phyloP scores from a whole-genome alignment of 1,284 basidiomycete genomes.

The Heterobasidion occidentale region DNA sequence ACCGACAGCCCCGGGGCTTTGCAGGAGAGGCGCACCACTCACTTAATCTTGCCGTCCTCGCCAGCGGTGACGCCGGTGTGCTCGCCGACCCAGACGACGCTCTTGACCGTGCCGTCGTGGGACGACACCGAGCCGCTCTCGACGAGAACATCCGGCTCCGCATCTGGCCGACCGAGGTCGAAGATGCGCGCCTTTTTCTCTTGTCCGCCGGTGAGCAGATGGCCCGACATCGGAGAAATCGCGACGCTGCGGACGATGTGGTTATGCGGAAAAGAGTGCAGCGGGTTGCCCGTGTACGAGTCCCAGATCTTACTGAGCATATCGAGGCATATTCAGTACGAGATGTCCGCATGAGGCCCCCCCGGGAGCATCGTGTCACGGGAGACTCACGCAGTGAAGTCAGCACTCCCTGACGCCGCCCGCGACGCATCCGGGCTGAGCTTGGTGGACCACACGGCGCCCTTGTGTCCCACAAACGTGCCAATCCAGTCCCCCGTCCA shows the following conservation, averaged over 20 bases:
- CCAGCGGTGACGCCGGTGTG: conserved; percentile 84
- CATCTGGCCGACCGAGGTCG: conserved; percentile 79
- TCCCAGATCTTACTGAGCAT: conserved; percentile 92
- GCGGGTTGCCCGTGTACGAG: conserved; percentile 77
- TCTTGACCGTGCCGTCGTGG: conserved; percentile 88
- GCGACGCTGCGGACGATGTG: conserved; percentile 97
- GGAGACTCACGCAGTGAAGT: conserved; percentile 87
- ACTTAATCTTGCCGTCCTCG: conserved; percentile 90
- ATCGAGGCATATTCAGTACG: not conserved
- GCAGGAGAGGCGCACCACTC: conserved; percentile 19
- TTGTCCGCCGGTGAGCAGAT: conserved; percentile 88
- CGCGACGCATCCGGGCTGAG: conserved; percentile 81
- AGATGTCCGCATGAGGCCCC: not conserved
- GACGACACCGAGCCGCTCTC: conserved; percentile 54
- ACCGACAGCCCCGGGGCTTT: too few species aligned
- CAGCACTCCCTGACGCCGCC: conserved; percentile 92
- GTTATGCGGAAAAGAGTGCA: conserved; percentile 94
- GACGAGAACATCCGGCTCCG: conserved; percentile 75
- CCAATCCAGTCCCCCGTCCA: conserved; percentile 99
- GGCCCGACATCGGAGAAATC: conserved; percentile 58
- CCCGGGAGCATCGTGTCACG: not conserved
- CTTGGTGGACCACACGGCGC: conserved; percentile 97
- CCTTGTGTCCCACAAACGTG: conserved; percentile 97
- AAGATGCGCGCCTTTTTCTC: conserved; percentile 98
- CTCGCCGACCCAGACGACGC: conserved; percentile 88